Base-by-base conservation (phyloP, 169 alveolate genomes). In the Eimeria sp. region DNA sequence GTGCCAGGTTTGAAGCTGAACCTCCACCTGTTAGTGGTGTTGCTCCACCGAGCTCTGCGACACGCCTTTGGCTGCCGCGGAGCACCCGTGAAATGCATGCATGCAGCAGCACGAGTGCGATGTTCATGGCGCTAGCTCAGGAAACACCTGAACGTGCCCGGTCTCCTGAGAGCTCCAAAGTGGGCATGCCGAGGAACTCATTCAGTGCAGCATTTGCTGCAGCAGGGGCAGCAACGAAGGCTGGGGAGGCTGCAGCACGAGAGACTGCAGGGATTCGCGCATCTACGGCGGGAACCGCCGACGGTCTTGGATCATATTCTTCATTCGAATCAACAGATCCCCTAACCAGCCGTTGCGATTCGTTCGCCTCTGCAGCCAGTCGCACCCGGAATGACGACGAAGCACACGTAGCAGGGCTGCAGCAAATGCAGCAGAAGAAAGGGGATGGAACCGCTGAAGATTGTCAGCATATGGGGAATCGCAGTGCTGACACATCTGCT, bases 361-460 rank as follows among this genome's bases (percentile, higher is more conserved):
- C 93, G 2, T 86, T 86, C 43, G 93, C 93, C 72, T 86, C 93
- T 63, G 93, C 61, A 34, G 80, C 93, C 54, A 86, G 93, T 49
- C 93, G 93, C 61, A 34, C 49, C n/a, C 80, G 93, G 80, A 86
- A 67, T 40, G 93, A 86, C 63, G 93, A 86, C 63, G 93, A 86
- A 22, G 16, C 80, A 20, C 80, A 86, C 45, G 40, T 34, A 51
- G 82, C 70, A 14, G 63, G 80, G 65, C 93, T 40, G 58, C 76
- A 86, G 5, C 93, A 86, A 49, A 11, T 11, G 47, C 80, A 86
- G 47, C 80, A 86, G 47, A 18, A 86, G 82, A 34, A 84, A 61
- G 82, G 54, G n/a, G 92, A 13, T n/a, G 67, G 34, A 61, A 25
- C 67, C 11, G 88, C 65, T 14, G 88, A 10, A 78, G 88, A 73